Evolutionary conservation across 2,329 filamentous ascomycete species (phyloP).

Genomic region (Ophidiomyces ophidiicola): DNA sequence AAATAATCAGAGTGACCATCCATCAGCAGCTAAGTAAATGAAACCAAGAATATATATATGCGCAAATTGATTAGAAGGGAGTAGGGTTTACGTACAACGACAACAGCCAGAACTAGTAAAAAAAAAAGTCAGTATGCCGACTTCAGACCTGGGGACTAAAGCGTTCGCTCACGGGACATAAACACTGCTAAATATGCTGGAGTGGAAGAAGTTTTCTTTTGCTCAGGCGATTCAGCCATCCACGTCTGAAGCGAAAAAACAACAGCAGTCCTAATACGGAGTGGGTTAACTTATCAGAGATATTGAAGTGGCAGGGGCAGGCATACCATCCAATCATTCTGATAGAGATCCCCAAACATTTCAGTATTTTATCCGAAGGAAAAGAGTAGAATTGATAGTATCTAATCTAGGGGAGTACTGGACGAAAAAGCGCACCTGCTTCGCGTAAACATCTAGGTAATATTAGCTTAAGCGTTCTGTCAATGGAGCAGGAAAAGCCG

Average conservation of each 20-base stretch:
- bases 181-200: slow-evolving; percentile 63
- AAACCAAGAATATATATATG: too few relatives aligned
- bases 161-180: slow-evolving; percentile 56
- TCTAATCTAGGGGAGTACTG: not conserved
- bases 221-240: slow-evolving; percentile 38
- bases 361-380: not conserved
- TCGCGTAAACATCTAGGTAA: slow-evolving; percentile 65
- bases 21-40: too few relatives aligned
- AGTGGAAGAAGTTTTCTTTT: slow-evolving; percentile 50
- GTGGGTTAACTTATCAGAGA: not conserved
- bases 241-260: slow-evolving; percentile 38
- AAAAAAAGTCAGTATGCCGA: not conserved
- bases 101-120: slow-evolving; percentile 47
- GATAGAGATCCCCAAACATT: slow-evolving; percentile 2
- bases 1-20: too few relatives aligned
- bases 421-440: slow-evolving; percentile 52
- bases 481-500: not conserved
- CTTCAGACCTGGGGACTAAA: not conserved
- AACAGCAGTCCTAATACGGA: slow-evolving; percentile 32
- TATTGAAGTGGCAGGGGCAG: not conserved
- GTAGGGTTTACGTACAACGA: slow-evolving; percentile 31
- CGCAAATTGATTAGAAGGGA: not conserved
- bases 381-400: not conserved
- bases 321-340: slow-evolving; percentile 53
- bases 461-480: slow-evolving; percentile 10